Conservation (phyloP, 2,329 filamentous ascomycete species). For the Ophiostoma pallidulum region DNA sequence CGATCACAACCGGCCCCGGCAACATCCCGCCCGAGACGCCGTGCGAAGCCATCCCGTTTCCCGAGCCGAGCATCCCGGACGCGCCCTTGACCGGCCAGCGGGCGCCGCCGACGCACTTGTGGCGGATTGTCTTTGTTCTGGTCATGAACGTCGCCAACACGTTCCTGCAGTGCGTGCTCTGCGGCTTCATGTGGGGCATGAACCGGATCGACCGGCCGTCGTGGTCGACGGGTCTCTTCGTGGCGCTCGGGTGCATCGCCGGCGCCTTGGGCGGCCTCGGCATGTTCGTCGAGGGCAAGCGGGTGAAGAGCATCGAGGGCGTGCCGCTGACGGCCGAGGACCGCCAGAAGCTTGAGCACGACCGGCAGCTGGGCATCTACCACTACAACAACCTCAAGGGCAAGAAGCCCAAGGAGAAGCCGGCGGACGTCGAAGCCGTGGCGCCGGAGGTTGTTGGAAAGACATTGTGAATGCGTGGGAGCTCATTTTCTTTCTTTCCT, state of each 20-base stretch:
- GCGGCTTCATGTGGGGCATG: slow-evolving; percentile 75
- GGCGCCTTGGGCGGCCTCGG: slow-evolving; percentile 60
- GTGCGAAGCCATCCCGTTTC: slow-evolving; percentile 49
- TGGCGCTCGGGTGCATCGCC: slow-evolving; percentile 62
- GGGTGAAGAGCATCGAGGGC: slow-evolving; percentile 62
- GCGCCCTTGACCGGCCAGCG: slow-evolving; percentile 62
- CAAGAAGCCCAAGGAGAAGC: slow-evolving; percentile 38
- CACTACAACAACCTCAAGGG: slow-evolving; percentile 51
- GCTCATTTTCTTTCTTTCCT: no score
- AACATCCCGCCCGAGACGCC: slow-evolving; percentile 33
- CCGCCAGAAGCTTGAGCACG: slow-evolving; percentile 37
- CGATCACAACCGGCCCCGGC: slow-evolving; percentile 41
- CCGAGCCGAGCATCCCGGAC: slow-evolving; percentile 52
- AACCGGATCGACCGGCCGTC: slow-evolving; percentile 64
- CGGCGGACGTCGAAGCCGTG: slow-evolving; percentile 20
- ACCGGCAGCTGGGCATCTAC: slow-evolving; percentile 45
- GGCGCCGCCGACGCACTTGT: slow-evolving; percentile 55
- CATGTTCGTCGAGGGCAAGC: slow-evolving; percentile 62
- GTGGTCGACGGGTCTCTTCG: slow-evolving; percentile 73
- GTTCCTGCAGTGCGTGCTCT: slow-evolving; percentile 62
- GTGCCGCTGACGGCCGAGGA: slow-evolving; percentile 53
- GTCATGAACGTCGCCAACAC: slow-evolving; percentile 76
- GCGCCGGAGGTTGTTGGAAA: no score
- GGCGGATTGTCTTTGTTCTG: slow-evolving; percentile 73
- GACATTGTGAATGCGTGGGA: no score